Evolutionary conservation across 2,329 filamentous ascomycete genomes (phyloP).

Genomic region (Alternaria brassicae): DNA sequence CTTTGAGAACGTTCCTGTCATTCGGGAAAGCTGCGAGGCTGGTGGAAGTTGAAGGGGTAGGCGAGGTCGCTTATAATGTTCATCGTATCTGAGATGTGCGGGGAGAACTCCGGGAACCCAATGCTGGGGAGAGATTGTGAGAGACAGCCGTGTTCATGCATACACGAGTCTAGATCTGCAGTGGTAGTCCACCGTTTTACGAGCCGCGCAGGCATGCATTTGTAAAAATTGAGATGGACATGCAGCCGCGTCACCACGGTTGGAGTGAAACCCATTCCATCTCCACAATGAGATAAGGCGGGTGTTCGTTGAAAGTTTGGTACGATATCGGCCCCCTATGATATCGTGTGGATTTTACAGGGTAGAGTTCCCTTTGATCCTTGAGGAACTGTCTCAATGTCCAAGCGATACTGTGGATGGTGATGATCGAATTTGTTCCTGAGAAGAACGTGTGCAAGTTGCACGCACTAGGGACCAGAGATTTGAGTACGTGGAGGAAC

Average conservation of each 20-base stretch:
- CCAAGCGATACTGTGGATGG: not conserved
- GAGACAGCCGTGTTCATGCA: not conserved
- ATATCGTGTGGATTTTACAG: constrained; percentile 4
- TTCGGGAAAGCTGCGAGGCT: not conserved
- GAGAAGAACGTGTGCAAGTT: not conserved
- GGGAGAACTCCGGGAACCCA: not conserved
- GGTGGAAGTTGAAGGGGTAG: not conserved
- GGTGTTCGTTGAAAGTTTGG: constrained; percentile 10
- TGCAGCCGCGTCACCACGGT: not conserved
- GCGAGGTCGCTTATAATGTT: constrained; percentile 2
- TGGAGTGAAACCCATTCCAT: not conserved
- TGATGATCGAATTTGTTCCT: not conserved
- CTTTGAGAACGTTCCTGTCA: not conserved
- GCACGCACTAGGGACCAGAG: not conserved
- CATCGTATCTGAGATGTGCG: not conserved
- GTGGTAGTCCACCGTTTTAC: not conserved
- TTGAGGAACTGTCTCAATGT: not conserved
- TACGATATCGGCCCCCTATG: constrained; percentile 11
- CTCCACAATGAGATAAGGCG: not conserved
- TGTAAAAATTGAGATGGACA: not conserved
- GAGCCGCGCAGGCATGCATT: constrained; percentile 8
- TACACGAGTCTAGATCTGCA: not conserved
- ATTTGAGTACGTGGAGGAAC: not conserved
- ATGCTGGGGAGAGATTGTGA: not conserved
- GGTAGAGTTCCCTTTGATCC: not conserved